Conservation (phyloP, 1,139 yeast genomes). For the Zygotorulaspora mrakii region DNA sequence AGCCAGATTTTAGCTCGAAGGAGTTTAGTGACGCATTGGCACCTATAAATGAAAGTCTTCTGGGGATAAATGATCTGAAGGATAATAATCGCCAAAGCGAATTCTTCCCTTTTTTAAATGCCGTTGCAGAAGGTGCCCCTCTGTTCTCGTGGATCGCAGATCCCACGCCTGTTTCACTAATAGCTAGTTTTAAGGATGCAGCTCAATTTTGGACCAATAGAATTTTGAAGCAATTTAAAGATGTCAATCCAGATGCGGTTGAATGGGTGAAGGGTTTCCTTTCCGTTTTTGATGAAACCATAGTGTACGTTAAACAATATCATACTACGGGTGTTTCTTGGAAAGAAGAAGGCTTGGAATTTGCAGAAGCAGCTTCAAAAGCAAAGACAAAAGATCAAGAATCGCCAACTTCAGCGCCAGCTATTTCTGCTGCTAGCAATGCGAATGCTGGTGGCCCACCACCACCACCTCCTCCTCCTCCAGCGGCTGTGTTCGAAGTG, state of each 20-base stretch:
- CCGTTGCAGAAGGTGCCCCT: constrained; percentile 86
- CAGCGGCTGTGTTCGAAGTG: constrained; percentile 60
- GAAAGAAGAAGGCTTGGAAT: constrained; percentile 55
- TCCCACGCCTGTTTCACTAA: constrained; percentile 60
- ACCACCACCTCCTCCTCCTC: constrained; percentile 58
- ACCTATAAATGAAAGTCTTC: constrained; percentile 65
- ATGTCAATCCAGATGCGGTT: constrained; percentile 58
- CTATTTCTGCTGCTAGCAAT: constrained; percentile 20
- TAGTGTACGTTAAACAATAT: constrained; percentile 65
- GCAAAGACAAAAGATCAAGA: constrained; percentile 11
- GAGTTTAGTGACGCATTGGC: constrained; percentile 53
- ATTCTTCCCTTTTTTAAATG: constrained; percentile 66
- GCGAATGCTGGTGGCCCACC: constrained; percentile 34
- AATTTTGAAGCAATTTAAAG: constrained; percentile 77
- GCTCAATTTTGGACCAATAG: constrained; percentile 94
- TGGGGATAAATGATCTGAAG: constrained; percentile 57
- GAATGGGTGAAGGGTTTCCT: constrained; percentile 77
- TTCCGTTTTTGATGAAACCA: constrained; percentile 63
- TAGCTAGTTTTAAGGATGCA: constrained; percentile 83
- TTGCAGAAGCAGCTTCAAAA: constrained; percentile 45
- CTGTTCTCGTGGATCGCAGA: constrained; percentile 87
- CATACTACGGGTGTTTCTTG: constrained; percentile 83
- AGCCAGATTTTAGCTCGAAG: constrained; percentile 59
- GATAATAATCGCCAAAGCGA: constrained; percentile 70
- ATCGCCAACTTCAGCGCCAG: constrained; percentile 24